phyloP scores from a whole-genome alignment of 2,329 filamentous ascomycete genomes.

The Fusarium compactum region DNA sequence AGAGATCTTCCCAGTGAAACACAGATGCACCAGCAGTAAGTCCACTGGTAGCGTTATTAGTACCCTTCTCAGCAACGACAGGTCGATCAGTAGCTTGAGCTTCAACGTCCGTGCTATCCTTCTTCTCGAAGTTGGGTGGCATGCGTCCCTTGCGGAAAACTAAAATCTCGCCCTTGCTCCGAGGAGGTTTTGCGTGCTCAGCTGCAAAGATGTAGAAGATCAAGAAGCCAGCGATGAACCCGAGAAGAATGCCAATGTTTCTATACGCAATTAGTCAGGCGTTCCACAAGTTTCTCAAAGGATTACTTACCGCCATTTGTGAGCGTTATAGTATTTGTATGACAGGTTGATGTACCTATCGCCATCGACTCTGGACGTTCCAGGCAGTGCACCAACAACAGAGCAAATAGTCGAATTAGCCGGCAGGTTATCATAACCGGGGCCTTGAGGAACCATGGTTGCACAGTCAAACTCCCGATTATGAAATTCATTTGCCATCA shows the following conservation, averaged over 20 bases:
- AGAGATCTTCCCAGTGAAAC: constrained; percentile 78
- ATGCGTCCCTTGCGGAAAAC: constrained; percentile 70
- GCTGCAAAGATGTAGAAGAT: constrained; percentile 70
- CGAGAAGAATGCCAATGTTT: constrained; percentile 76
- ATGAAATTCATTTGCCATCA: constrained; percentile 54
- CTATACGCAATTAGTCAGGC: constrained; percentile 45
- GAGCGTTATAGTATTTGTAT: constrained; percentile 67
- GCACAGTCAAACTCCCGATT: constrained; percentile 68
- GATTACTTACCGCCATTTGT: constrained; percentile 62
- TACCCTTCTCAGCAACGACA: constrained; percentile 40
- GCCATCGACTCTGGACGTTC: constrained; percentile 66
- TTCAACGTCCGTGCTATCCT: constrained; percentile 52
- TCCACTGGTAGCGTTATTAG: background rate
- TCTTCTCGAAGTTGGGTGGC: constrained; percentile 70
- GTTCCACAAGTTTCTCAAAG: rapidly evolving
- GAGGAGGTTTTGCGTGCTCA: constrained; percentile 72
- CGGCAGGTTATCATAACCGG: constrained; percentile 52
- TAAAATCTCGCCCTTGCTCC: constrained; percentile 75
- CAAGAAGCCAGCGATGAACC: constrained; percentile 73
- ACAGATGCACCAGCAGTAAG: constrained; percentile 53
- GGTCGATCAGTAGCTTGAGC: constrained; percentile 45
- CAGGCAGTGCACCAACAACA: constrained; percentile 66
- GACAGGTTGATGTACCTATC: constrained; percentile 68
- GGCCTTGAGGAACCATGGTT: constrained; percentile 56
- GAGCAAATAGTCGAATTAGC: constrained; percentile 64